Conservation (phyloP, 306 rosid species). For the Mimosa pudica region DNA sequence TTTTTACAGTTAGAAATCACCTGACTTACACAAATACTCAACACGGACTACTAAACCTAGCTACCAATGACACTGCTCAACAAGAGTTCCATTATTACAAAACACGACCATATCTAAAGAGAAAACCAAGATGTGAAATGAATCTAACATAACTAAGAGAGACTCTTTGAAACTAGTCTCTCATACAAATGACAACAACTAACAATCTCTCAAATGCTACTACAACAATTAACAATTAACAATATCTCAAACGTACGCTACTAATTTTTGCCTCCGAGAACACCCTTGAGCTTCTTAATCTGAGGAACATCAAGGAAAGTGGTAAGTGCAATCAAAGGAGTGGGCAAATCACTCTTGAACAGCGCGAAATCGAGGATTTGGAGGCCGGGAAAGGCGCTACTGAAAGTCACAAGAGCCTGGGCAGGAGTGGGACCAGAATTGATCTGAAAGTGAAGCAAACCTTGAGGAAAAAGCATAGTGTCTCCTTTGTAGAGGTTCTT, state of each 20-base stretch:
- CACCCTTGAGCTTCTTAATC: constrained; percentile 82
- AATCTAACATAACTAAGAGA: constrained; percentile 15
- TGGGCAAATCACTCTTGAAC: constrained; percentile 69
- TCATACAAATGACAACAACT: neutral
- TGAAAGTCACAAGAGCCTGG: constrained; percentile 53
- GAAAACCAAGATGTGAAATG: constrained; percentile 13
- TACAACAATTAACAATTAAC: constrained; percentile 12
- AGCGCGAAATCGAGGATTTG: constrained; percentile 72
- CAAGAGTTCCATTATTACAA: constrained; percentile 26
- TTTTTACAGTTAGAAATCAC: neutral
- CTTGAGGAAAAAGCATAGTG: constrained; percentile 79
- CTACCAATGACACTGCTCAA: neutral
- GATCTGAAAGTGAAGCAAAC: constrained; percentile 72
- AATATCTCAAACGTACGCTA: neutral
- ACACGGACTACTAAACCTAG: neutral
- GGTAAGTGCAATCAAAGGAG: constrained; percentile 44
- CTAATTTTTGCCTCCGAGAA: constrained; percentile 73
- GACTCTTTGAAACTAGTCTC: neutral
- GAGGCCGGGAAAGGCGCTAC: constrained; percentile 74
- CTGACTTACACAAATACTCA: neutral
- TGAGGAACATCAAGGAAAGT: constrained; percentile 65
- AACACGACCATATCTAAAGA: constrained; percentile 15
- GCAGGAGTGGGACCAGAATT: constrained; percentile 41
- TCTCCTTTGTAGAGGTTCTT: constrained; percentile 70
- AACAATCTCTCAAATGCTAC: neutral